Percentiles rank a stretch among this genome's conserved stretches.
These are phyloP conservation scores for Jatropha curcas DNA, from an alignment of 345 rosid species.

Conservation along the genomic window DNA sequence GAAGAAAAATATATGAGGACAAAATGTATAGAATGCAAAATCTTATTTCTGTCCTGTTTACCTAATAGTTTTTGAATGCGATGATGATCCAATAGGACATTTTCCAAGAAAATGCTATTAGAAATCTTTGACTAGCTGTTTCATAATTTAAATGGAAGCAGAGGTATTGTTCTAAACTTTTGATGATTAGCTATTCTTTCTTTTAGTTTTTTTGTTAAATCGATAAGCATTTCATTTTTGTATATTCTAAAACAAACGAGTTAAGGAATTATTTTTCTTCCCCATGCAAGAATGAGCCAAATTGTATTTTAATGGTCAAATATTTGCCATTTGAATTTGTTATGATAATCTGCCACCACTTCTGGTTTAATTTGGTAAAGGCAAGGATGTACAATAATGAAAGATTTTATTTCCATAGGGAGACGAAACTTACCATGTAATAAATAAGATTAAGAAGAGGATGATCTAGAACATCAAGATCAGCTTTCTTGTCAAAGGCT, in stretches of 20 bases:
- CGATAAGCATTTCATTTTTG: background rate
- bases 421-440: constrained; percentile 49
- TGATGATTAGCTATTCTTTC: background rate
- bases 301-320: too few relatives aligned
- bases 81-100: background rate
- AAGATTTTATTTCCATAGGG: background rate
- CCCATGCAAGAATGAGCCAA: background rate
- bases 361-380: background rate
- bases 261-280: background rate
- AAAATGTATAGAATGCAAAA: background rate
- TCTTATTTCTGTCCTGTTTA: background rate
- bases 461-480: constrained; percentile 64
- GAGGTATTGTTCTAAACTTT: background rate
- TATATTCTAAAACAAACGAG: background rate
- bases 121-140: background rate
- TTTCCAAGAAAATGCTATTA: background rate
- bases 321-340: background rate
- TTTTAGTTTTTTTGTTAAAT: too few relatives aligned
- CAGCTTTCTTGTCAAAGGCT: constrained; percentile 59
- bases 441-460: constrained; percentile 64
- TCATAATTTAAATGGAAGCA: background rate
- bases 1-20: background rate
- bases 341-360: background rate
- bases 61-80: too few relatives aligned
- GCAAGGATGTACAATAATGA: background rate